These are phyloP conservation scores for Aquanectria penicillioides DNA, from an alignment of 2,329 filamentous ascomycete species.

Conservation along the genomic window DNA sequence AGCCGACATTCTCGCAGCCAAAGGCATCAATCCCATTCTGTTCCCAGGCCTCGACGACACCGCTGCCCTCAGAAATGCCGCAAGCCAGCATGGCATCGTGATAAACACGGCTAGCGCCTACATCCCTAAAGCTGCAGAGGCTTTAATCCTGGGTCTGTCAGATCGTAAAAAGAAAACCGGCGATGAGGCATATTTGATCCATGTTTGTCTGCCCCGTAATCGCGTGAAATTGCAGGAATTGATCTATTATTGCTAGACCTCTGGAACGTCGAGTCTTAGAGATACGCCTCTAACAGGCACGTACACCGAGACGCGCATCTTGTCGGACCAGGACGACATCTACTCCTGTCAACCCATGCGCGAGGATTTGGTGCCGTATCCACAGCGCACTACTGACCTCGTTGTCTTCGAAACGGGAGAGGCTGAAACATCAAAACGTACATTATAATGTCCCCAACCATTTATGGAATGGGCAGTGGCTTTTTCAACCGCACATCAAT, in stretches of 20 bases:
- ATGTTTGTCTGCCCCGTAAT: constrained; percentile 32
- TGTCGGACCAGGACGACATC: constrained; percentile 57
- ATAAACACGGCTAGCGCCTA: constrained; percentile 55
- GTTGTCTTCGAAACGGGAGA: constrained; percentile 52
- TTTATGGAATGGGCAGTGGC: constrained; percentile 57
- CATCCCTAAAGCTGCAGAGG: constrained; percentile 49
- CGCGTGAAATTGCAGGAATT: background rate
- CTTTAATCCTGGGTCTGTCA: constrained; percentile 54
- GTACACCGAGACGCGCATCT: constrained; percentile 42
- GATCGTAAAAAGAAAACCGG: constrained; percentile 48
- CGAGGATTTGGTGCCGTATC: constrained; percentile 50
- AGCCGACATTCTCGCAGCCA: constrained; percentile 31
- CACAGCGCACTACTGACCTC: constrained; percentile 57
- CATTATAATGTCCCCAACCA: constrained; percentile 57
- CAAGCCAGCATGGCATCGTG: constrained; percentile 48
- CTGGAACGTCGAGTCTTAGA: constrained; percentile 55
- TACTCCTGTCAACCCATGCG: constrained; percentile 52
- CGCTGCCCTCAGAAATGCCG: constrained; percentile 28
- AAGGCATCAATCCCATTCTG: constrained; percentile 36
- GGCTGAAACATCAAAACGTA: constrained; percentile 54
- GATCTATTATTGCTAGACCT: constrained; percentile 34
- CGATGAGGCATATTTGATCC: constrained; percentile 50
- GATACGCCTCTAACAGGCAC: constrained; percentile 51
- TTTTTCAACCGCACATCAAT: constrained; percentile 51
- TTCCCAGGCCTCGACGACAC: constrained; percentile 39